Evolutionary conservation across 495 filamentous ascomycete genomes (phyloP).

Genomic region (Daldinia grandis): DNA sequence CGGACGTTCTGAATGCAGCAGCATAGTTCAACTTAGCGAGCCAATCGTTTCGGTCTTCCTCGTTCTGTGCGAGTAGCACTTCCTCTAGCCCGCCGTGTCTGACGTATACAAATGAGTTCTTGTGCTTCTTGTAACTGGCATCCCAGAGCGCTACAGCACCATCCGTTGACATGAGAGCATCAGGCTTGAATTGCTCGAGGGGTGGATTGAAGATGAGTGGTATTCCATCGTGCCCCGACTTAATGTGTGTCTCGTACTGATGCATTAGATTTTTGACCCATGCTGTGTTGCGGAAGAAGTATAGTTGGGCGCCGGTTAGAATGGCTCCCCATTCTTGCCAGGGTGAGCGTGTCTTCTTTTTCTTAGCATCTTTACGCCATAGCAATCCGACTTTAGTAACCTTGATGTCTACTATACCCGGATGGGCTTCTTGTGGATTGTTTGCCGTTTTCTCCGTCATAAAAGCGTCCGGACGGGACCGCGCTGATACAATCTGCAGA

Average conservation of each 20-base stretch:
- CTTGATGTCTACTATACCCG: constrained; percentile 95
- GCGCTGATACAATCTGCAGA: constrained; percentile 90
- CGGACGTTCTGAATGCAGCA: constrained; percentile 88
- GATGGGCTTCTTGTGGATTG: constrained; percentile 87
- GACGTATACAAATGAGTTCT: constrained; percentile 91
- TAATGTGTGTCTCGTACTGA: constrained; percentile 82
- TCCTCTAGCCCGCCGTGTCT: constrained; percentile 91
- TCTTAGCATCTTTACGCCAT: constrained; percentile 95
- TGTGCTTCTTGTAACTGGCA: constrained; percentile 90
- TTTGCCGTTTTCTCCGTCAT: constrained; percentile 82
- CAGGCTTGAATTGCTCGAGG: constrained; percentile 89
- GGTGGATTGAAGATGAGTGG: constrained; percentile 90
- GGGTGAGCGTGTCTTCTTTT: constrained; percentile 91
- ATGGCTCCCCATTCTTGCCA: constrained; percentile 99
- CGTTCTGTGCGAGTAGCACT: constrained; percentile 86
- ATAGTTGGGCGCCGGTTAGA: constrained; percentile 92
- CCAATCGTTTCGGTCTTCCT: constrained; percentile 96
- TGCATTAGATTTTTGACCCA: constrained; percentile 93
- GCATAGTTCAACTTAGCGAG: constrained; percentile 96
- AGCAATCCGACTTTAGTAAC: constrained; percentile 94
- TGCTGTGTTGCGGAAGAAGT: constrained; percentile 90
- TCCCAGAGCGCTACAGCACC: constrained; percentile 91
- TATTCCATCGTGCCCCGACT: constrained; percentile 67
- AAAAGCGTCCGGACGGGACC: constrained; percentile 94
- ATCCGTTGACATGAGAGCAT: constrained; percentile 89